Evolutionary conservation across 2,329 filamentous ascomycete genomes (phyloP), one percentile per base, ranked within the genome.

Genomic region (Stagonosporopsis chrysanthemi): DNA sequence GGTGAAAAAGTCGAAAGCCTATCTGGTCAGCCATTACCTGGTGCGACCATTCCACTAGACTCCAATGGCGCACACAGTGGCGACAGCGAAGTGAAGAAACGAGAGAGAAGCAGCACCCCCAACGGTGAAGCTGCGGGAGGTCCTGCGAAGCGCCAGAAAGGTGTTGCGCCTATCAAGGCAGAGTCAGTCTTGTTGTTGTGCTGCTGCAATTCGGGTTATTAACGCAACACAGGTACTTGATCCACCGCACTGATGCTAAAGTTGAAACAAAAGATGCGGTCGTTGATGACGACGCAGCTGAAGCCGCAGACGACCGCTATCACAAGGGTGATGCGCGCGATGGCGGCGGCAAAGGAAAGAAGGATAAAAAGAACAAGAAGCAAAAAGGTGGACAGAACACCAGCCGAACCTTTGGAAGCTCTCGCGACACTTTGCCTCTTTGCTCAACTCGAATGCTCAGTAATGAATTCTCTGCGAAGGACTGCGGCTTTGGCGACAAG

Each of bases 341-440:
- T 74, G 62, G 61, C 74, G 64, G 67, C 72, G 66, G 74, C 67
- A 79, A 78, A 64, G 73, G 73, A 52, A 80, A 79, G 61, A 77
- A 75, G 46, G 79, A 78, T 67, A 82, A 81, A 64, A 77, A 76
- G 51, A 78, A 79, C 64, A 84, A 85, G 72, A 89, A 88, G 73
- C 88, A 88, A 71, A 78, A 86, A 63, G 82, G 82, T 41, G 90
- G 91, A 31, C 92, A 97, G 77, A 97, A 98, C 77, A 92, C 88
- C 63, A 86, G 86, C 64, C 89, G 94, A 55, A 85, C 85, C 40
- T 97, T 95, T 74, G 92, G 92, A 47, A 87, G 83, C 62, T 95
- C 91, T 39, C 84, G 86, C 59, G 94, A 98, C 72, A 85, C 85
- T 28, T 83, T 93, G 52, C 86, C 86, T 38, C 84, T 98, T 8